These are phyloP conservation scores for Narthecium ossifragum DNA, from an alignment of 106 monocot species.

Conservation along the genomic window DNA sequence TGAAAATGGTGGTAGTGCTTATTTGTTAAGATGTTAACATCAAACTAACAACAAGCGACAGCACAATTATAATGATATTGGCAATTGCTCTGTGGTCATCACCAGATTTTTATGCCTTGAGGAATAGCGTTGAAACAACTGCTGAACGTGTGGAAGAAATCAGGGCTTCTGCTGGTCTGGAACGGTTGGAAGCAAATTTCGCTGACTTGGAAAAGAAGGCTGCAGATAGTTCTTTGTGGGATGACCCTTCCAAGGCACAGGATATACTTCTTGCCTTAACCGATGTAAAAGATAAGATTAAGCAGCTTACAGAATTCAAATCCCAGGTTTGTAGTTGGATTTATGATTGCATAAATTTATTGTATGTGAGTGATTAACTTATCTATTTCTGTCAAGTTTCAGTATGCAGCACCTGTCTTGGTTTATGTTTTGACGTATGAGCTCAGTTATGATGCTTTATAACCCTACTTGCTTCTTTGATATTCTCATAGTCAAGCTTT, in stretches of 20 bases:
- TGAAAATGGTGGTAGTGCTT: not conserved
- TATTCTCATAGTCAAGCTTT: too few relatives aligned
- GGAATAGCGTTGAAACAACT: conserved; percentile 77
- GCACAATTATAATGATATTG: too few relatives aligned
- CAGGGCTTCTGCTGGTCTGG: conserved; percentile 61
- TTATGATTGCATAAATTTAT: not conserved
- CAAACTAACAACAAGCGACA: too few relatives aligned
- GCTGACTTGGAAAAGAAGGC: conserved; percentile 70
- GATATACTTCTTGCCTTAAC: conserved; percentile 74
- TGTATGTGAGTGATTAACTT: not conserved
- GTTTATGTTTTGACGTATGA: too few relatives aligned
- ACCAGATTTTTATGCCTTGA: conserved; percentile 89
- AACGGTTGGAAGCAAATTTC: conserved; percentile 66
- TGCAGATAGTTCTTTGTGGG: conserved; percentile 86
- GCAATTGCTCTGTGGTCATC: not conserved
- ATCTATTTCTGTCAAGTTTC: too few relatives aligned
- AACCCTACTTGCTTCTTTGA: too few relatives aligned
- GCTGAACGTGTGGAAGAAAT: conserved; percentile 69
- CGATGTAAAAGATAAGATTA: conserved; percentile 89
- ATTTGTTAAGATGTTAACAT: not conserved
- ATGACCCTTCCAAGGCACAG: conserved; percentile 80
- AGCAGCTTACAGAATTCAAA: conserved; percentile 74
- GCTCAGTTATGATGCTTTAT: too few relatives aligned
- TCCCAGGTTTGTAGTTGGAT: conserved; percentile 44
- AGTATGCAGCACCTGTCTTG: too few relatives aligned